Base-by-base conservation (phyloP, 192 early-diverging fungal species). In the Backusella sp. region DNA sequence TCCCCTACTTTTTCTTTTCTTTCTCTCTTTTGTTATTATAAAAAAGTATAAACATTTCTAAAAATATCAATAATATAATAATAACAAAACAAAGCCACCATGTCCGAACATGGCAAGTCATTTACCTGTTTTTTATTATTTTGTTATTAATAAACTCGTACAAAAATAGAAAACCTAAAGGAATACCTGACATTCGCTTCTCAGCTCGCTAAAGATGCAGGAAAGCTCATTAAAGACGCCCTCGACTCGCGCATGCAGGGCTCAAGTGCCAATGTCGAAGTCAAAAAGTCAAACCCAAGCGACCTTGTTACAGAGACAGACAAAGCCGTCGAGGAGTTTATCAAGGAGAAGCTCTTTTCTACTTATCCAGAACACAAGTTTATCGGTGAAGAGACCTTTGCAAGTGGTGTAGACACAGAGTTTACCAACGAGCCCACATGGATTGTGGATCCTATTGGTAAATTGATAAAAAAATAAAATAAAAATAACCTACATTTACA, bases 221-320 rank as follows among this genome's bases (percentile, higher is more conserved):
- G 90, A 14, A 82, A 82, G 37, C 78, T 90, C 70, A 91, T 93
- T 62, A 75, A 81, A 39, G 84, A 86, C 6, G 91, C 87, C 4
- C 82, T 91, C 49, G 75, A 88, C 71, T 77, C 66, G 26, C 85
- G 88, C 46, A 78, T 82, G 19, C 59, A 82, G 1, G 77, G 83
- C 14, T 76, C 84, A 23, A 79, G 83, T 12, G 80, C 79, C 66
- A 69, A 76, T 41, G 72, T 88, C 14, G 74, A 84, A n/a, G 81
- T 80, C 52, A 93, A 91, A 82, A 77, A 88, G 73, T 86, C 82
- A 26, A 93, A 93, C 77, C 83, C 90, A 8, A 84, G 89, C 12
- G 94, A 96, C 74, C 78, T 96, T 37, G 93, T 99, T 23, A 99
- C 97, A 0, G 91, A 88, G 32, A 95, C 93, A 17, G 97, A 98